Percentiles rank a stretch among this genome's conserved stretches.
phyloP scores from a whole-genome alignment of 2,329 filamentous ascomycete species.

The Pseudogymnoascus sp. region DNA sequence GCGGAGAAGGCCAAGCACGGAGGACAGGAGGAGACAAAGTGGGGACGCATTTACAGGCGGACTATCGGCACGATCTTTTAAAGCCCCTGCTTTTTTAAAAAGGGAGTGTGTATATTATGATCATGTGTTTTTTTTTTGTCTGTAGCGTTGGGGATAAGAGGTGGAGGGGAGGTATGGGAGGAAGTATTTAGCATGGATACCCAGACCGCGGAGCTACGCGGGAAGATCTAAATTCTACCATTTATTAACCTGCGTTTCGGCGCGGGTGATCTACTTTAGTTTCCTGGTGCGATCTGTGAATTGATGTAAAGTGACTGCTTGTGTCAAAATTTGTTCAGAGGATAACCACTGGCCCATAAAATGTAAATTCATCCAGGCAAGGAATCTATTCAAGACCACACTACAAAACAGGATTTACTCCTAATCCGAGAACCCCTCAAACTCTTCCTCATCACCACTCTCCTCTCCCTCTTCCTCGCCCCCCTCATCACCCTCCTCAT shows the following conservation, averaged over 20 bases:
- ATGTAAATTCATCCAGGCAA: neutral
- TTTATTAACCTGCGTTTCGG: neutral
- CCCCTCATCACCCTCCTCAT: slow-evolving; percentile 32
- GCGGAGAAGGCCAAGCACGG: slow-evolving; percentile 17
- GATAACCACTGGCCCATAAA: neutral
- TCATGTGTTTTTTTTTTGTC: neutral
- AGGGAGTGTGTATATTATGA: neutral
- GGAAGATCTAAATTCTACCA: slow-evolving; percentile 5
- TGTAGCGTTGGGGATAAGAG: neutral
- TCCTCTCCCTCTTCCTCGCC: slow-evolving; percentile 34
- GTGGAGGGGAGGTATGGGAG: neutral
- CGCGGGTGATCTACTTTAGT: neutral
- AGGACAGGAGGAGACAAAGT: slow-evolving; percentile 18
- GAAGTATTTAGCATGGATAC: slow-evolving; percentile 1
- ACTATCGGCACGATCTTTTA: slow-evolving; percentile 25
- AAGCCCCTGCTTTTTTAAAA: neutral
- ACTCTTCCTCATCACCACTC: slow-evolving; percentile 45
- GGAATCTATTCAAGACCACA: neutral
- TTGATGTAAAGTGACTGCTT: neutral
- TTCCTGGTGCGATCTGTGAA: neutral
- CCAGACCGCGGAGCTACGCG: neutral
- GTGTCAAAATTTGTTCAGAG: too few species aligned
- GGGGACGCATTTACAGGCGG: slow-evolving; percentile 20
- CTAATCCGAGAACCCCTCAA: slow-evolving; percentile 46
- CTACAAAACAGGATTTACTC: neutral